A percentile compares a stretch with the other conserved stretches of the same genome.
phyloP scores from a whole-genome alignment of 495 filamentous ascomycete species.

The Podospora pseudocomata region DNA sequence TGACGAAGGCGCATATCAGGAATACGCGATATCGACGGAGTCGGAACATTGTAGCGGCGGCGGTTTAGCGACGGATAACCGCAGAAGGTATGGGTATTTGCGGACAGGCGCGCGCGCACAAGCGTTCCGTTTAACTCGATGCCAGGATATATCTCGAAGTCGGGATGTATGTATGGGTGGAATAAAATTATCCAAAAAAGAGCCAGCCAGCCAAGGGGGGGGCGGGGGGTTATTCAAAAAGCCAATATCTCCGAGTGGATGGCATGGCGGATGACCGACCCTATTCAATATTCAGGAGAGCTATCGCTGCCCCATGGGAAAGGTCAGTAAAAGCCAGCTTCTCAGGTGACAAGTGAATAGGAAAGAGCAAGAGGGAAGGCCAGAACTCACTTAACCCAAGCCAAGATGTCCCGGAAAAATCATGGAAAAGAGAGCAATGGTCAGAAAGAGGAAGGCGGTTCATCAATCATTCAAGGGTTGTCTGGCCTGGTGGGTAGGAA shows the following conservation, averaged over 20 bases:
- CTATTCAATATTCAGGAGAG: background rate
- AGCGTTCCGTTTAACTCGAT: background rate
- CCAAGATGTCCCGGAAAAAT: background rate
- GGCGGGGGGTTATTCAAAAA: background rate
- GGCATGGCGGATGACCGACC: background rate
- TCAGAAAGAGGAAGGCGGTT: background rate
- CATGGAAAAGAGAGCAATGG: background rate
- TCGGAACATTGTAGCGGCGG: constrained; percentile 58
- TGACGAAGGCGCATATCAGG: constrained; percentile 63
- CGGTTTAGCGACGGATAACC: background rate
- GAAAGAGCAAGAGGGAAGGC: background rate
- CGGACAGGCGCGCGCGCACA: background rate
- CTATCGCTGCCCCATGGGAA: background rate
- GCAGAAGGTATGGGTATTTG: background rate
- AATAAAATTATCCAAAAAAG: background rate
- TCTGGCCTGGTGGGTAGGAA: background rate
- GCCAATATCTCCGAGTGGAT: background rate
- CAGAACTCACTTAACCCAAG: background rate
- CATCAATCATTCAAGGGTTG: background rate
- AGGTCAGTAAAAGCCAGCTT: background rate
- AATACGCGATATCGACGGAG: constrained; percentile 74
- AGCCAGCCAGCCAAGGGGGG: background rate
- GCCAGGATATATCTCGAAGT: background rate
- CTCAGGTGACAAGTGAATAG: background rate
- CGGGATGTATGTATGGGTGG: background rate